These are phyloP conservation scores for Psilocybe mexicana DNA, from an alignment of 1,284 basidiomycete genomes.

Conservation along the genomic window DNA sequence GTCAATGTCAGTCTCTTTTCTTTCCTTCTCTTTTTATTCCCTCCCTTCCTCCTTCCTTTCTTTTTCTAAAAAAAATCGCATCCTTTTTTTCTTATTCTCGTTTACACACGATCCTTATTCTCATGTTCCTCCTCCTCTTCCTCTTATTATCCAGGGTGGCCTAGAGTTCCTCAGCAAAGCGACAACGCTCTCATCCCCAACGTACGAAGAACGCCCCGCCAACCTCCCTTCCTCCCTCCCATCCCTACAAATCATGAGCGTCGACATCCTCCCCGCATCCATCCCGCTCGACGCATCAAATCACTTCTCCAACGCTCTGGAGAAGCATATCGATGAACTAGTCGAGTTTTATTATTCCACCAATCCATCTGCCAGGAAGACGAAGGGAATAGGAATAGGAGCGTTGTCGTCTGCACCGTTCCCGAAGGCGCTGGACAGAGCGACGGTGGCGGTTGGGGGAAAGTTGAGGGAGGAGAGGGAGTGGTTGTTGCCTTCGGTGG, in stretches of 20 bases:
- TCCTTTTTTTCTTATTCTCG: too few species aligned
- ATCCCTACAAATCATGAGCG: constrained; percentile 76
- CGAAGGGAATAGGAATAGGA: too few species aligned
- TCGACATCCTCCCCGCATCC: constrained; percentile 87
- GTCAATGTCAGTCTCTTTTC: constrained; percentile 52
- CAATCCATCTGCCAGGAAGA: not conserved
- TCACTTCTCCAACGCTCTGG: constrained; percentile 69
- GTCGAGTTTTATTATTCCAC: constrained; percentile 32
- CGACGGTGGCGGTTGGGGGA: constrained; percentile 72
- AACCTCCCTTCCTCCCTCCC: constrained; percentile 48
- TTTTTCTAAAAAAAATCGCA: not conserved
- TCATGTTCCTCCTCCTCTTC: not conserved
- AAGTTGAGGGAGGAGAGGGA: constrained; percentile 51
- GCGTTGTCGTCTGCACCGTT: not conserved
- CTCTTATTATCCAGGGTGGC: constrained; percentile 58
- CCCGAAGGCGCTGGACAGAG: constrained; percentile 46
- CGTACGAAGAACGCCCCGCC: constrained; percentile 54
- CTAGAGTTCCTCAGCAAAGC: constrained; percentile 77
- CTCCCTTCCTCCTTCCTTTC: too few species aligned
- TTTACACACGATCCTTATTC: constrained; percentile 3
- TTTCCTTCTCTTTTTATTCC: not conserved
- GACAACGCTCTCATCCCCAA: constrained; percentile 78
- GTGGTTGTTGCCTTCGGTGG: constrained; percentile 61
- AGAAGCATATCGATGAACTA: constrained; percentile 69
- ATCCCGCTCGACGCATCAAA: constrained; percentile 79